A percentile compares a stretch with the other conserved stretches of the same genome.
Evolutionary conservation across 768 basidiomycete genomes (phyloP).

Genomic region (Amanita subjunquillea): DNA sequence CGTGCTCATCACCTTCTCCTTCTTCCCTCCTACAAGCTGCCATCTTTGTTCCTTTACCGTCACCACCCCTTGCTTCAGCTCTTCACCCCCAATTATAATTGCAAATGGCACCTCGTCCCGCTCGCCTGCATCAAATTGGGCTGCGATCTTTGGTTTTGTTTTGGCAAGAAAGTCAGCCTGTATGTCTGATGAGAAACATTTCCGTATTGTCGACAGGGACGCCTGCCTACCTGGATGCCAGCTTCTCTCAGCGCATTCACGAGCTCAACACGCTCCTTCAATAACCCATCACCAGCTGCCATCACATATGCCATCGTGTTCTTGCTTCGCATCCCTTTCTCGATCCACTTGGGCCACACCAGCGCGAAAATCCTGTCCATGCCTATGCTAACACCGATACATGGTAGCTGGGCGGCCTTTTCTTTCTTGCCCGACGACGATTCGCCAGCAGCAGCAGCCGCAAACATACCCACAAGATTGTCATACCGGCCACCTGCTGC

Average conservation of each 20-base stretch:
- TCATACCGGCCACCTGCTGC: slow-evolving; percentile 98
- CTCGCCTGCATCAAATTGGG: slow-evolving; percentile 87
- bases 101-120: slow-evolving; percentile 90
- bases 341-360: slow-evolving; percentile 79
- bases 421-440: slow-evolving; percentile 32
- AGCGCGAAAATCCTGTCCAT: slow-evolving; percentile 90
- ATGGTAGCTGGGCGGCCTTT: slow-evolving; percentile 59
- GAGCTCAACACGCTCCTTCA: slow-evolving; percentile 41
- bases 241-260: too few relatives aligned
- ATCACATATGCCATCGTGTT: slow-evolving; percentile 92
- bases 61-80: slow-evolving; percentile 76
- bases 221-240: slow-evolving; percentile 51
- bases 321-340: slow-evolving; percentile 73
- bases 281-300: slow-evolving; percentile 79
- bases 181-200: too few relatives aligned
- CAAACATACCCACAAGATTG: slow-evolving; percentile 87
- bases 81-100: slow-evolving; percentile 82
- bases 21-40: slow-evolving; percentile 66
- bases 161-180: slow-evolving; percentile 92
- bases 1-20: slow-evolving; percentile 49
- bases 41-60: slow-evolving; percentile 88
- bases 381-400: slow-evolving; percentile 88
- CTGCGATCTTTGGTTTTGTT: slow-evolving; percentile 77
- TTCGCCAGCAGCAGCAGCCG: slow-evolving; percentile 67
- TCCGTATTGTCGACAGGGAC: too few relatives aligned